phyloP scores from a whole-genome alignment of 1,139 yeast genomes.

The Keqinozyma sinolaborantium region DNA sequence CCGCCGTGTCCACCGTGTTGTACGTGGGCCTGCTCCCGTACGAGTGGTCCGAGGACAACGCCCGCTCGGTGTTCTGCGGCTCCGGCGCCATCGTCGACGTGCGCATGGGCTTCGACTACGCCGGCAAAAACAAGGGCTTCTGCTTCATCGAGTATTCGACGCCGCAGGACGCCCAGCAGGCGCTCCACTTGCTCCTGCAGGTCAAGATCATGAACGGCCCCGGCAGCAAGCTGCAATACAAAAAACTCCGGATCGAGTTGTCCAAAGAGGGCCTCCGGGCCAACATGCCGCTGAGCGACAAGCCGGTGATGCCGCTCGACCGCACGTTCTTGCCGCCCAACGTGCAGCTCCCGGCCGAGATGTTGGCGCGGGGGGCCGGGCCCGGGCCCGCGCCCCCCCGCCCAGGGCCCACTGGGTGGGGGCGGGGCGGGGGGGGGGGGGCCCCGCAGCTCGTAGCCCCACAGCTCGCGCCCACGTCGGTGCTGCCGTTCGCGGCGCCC shows the following conservation, averaged over 20 bases:
- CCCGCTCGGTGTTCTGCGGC: conserved; percentile 60
- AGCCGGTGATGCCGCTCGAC: conserved; percentile 39
- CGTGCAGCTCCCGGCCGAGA: conserved; percentile 53
- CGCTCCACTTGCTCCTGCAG: conserved; percentile 39
- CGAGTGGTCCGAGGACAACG: conserved; percentile 58
- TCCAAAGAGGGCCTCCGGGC: conserved; percentile 58
- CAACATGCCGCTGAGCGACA: conserved; percentile 26
- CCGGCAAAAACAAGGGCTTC: conserved; percentile 63
- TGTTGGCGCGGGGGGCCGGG: conserved; percentile 20
- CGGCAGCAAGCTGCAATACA: conserved; percentile 14
- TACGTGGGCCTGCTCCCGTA: conserved; percentile 63
- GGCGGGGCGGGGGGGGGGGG: conserved; percentile 23
- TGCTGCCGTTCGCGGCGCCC: conserved; percentile 40
- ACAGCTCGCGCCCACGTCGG: conserved; percentile 42
- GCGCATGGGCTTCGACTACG: conserved; percentile 57
- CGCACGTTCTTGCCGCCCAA: conserved; percentile 48
- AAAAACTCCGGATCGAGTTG: conserved; percentile 51
- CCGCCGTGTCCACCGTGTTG: conserved; percentile 39
- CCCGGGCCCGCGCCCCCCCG: conserved; percentile 3
- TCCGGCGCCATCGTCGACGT: conserved; percentile 62
- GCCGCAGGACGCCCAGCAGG: conserved; percentile 51
- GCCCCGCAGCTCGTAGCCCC: conserved; percentile 7
- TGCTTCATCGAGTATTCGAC: conserved; percentile 58
- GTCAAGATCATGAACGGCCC: conserved; percentile 32
- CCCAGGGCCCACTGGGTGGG: conserved; percentile 4